phyloP scores from a whole-genome alignment of 257 asterid genomes.

The Jasminum sambac region DNA sequence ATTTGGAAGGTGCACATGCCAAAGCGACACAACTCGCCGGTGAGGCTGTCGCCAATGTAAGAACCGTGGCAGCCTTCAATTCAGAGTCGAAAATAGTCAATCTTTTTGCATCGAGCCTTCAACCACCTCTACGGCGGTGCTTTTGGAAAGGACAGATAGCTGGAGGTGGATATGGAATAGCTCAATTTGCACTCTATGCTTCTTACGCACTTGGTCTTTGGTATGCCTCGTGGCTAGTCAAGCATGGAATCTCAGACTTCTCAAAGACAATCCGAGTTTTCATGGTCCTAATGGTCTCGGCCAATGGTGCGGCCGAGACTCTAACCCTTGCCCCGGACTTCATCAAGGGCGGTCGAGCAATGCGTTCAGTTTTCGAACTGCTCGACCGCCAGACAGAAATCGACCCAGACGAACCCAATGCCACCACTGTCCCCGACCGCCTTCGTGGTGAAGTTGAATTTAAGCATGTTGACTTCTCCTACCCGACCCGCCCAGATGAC shows the following conservation, averaged over 20 bases:
- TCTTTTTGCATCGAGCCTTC: conserved; percentile 60
- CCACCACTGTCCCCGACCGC: conserved; percentile 41
- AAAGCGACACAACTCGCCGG: conserved; percentile 92
- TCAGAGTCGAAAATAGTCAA: conserved; percentile 66
- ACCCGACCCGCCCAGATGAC: conserved; percentile 72
- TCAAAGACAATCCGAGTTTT: conserved; percentile 85
- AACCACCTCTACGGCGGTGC: conserved; percentile 62
- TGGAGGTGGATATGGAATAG: conserved; percentile 80
- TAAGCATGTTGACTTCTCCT: conserved; percentile 81
- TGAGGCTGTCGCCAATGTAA: conserved; percentile 81
- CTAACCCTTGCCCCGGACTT: conserved; percentile 85
- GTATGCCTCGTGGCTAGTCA: conserved; percentile 93
- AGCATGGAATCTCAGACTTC: conserved; percentile 88
- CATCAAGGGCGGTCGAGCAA: conserved; percentile 87
- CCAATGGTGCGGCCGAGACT: conserved; percentile 88
- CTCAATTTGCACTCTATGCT: conserved; percentile 78
- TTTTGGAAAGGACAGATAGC: conserved; percentile 97
- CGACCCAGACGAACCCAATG: conserved; percentile 69
- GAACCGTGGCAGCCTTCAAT: conserved; percentile 92
- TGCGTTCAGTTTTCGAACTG: conserved; percentile 81
- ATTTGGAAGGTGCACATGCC: conserved; percentile 84
- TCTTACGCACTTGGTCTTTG: conserved; percentile 91
- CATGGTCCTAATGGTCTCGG: conserved; percentile 95
- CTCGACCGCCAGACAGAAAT: conserved; percentile 81
- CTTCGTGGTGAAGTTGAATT: conserved; percentile 78